Evolutionary conservation across 2,329 filamentous ascomycete species (phyloP).

Genomic region (Penicillium sp.): DNA sequence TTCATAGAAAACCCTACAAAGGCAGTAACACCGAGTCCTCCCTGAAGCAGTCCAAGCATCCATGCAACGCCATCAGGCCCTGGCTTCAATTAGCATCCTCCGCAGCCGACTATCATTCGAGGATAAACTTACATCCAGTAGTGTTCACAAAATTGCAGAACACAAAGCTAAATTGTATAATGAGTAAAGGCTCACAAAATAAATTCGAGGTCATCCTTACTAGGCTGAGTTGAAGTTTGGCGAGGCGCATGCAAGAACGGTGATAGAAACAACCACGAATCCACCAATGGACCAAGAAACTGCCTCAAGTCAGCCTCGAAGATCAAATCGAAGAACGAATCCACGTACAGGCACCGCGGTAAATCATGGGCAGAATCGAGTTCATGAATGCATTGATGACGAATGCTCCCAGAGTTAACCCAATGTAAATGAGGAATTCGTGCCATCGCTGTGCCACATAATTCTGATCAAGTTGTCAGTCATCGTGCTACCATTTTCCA

Average conservation of each 20-base stretch:
- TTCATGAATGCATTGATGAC: constrained; percentile 70
- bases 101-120: not conserved
- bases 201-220: constrained; percentile 45
- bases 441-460: constrained; percentile 69
- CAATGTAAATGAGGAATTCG: constrained; percentile 74
- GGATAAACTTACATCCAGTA: constrained; percentile 60
- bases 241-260: constrained; percentile 68
- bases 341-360: constrained; percentile 64
- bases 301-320: constrained; percentile 20
- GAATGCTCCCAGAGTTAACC: constrained; percentile 65
- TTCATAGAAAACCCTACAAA: constrained; percentile 46
- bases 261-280: constrained; percentile 72
- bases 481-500: not conserved
- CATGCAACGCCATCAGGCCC: constrained; percentile 66
- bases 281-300: constrained; percentile 72
- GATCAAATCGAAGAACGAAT: not conserved
- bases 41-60: constrained; percentile 53
- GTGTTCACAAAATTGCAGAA: constrained; percentile 71
- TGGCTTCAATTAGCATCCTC: constrained; percentile 23
- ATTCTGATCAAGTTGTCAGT: constrained; percentile 23
- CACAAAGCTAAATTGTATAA: constrained; percentile 45
- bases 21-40: constrained; percentile 58
- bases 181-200: constrained; percentile 5
- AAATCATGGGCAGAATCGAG: constrained; percentile 66
- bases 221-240: constrained; percentile 67